A percentile compares a stretch with the other conserved stretches of the same genome.
Evolutionary conservation across 176 grass and related monocot genomes (phyloP).

Genomic region (Themeda triandra): DNA sequence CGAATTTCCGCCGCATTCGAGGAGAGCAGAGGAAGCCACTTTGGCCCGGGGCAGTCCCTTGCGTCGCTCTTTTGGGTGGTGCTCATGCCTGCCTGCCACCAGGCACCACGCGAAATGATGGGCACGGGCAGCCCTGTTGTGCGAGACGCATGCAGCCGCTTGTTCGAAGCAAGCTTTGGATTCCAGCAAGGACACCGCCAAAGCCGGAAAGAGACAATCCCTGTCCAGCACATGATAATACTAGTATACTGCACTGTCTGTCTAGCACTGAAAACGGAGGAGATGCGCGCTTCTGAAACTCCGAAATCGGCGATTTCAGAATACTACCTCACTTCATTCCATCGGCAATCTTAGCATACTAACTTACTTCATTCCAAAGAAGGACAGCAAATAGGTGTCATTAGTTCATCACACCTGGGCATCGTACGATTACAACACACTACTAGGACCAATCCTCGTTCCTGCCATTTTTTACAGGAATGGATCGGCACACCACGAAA

Average conservation of each 20-base stretch:
- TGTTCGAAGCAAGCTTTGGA: neutral
- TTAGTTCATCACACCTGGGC: neutral
- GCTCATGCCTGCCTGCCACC: neutral
- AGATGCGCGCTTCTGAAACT: too few species aligned
- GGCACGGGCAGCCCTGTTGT: too few species aligned
- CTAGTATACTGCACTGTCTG: too few species aligned
- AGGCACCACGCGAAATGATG: neutral
- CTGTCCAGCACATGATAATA: neutral
- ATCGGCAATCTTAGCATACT: too few species aligned
- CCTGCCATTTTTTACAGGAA: slow-evolving; percentile 59
- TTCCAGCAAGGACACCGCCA: neutral
- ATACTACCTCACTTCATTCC: too few species aligned
- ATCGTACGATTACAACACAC: neutral
- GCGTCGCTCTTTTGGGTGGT: neutral
- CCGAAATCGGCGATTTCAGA: too few species aligned
- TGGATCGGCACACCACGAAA: slow-evolving; percentile 15
- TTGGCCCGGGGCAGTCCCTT: neutral
- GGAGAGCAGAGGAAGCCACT: neutral
- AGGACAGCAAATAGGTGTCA: too few species aligned
- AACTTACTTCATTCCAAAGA: too few species aligned
- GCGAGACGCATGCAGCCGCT: too few species aligned
- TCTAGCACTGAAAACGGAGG: too few species aligned
- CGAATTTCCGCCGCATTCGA: neutral
- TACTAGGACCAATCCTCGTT: slow-evolving; percentile 35
- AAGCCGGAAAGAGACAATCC: neutral